Evolutionary conservation across 441 rosid genomes (phyloP).

Genomic region (Corymbia citriodora): DNA sequence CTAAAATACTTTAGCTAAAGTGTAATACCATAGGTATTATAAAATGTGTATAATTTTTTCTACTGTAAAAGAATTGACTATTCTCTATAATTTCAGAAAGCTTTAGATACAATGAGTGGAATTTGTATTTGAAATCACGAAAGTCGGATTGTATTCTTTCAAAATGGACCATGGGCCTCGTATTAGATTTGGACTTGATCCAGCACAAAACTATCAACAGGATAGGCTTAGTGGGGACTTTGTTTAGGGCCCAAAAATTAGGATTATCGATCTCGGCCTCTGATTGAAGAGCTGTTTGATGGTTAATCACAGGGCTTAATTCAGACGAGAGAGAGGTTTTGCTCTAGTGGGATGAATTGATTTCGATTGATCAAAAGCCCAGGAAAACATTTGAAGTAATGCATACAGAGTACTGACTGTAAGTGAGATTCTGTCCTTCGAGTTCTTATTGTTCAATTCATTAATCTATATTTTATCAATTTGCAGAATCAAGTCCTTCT

Average conservation of each 20-base stretch:
- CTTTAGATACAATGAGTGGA: not conserved
- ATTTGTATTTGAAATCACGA: not conserved
- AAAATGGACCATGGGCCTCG: not conserved
- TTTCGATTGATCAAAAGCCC: not conserved
- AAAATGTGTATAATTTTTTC: not conserved
- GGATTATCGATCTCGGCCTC: not conserved
- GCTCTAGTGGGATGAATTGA: not conserved
- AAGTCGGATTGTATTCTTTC: not conserved
- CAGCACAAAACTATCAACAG: not conserved
- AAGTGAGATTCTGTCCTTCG: not conserved
- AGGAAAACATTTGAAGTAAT: not conserved
- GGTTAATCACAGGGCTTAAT: not conserved
- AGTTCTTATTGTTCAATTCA: not conserved
- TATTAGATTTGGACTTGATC: not conserved
- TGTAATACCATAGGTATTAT: not conserved
- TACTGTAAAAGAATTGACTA: not conserved
- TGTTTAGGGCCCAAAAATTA: not conserved
- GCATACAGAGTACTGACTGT: not conserved
- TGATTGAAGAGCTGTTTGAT: not conserved
- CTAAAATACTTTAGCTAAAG: not conserved
- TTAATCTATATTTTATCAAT: not conserved
- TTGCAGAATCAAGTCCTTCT: not conserved
- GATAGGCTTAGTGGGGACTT: not conserved
- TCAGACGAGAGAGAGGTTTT: not conserved
- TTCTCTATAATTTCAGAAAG: not conserved